phyloP scores from a whole-genome alignment of 306 rosid genomes.

The Inga laurina region DNA sequence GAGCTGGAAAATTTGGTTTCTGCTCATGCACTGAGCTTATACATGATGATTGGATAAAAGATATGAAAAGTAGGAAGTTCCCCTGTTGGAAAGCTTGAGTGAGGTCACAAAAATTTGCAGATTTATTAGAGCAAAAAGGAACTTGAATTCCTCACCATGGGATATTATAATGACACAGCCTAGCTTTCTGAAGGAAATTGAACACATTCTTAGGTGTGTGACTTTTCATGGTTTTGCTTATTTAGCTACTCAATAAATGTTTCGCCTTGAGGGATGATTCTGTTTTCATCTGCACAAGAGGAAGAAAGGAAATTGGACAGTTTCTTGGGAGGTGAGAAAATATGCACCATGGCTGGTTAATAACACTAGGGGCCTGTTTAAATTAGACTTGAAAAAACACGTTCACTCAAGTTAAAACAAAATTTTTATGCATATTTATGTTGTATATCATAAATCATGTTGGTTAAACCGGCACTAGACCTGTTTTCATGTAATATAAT shows the following conservation, averaged over 20 bases:
- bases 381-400: too few species aligned
- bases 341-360: not conserved
- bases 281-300: not conserved
- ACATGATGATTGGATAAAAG: not conserved
- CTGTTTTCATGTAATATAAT: not conserved
- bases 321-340: not conserved
- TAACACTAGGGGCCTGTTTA: too few species aligned
- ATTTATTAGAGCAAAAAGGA: not conserved
- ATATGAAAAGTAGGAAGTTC: not conserved
- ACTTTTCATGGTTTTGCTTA: not conserved
- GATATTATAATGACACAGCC: not conserved
- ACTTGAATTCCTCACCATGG: not conserved
- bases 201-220: not conserved
- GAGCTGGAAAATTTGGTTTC: not conserved
- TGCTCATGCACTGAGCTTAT: not conserved
- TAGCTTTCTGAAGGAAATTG: not conserved
- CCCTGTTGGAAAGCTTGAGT: not conserved
- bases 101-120: not conserved
- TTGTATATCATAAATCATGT: too few species aligned
- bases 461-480: not conserved
- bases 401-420: too few species aligned
- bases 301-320: not conserved
- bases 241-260: not conserved
- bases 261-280: not conserved
- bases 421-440: accelerated